Conservation (phyloP, 2,329 filamentous ascomycete species). For the Aspergillus terreus region DNA sequence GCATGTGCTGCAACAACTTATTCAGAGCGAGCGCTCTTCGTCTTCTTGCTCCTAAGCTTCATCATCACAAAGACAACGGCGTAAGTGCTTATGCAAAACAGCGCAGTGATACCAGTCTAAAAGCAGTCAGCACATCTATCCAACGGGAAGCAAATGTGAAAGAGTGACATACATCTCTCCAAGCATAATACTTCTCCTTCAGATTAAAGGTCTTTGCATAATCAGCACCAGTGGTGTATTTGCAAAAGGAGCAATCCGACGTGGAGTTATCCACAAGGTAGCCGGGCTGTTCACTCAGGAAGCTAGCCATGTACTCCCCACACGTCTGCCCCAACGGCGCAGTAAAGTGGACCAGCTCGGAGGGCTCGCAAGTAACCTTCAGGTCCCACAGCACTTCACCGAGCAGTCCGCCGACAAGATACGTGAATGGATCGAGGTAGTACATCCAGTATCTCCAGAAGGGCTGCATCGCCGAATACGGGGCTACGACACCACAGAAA, state of each 20-base stretch:
- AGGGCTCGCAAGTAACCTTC: conserved; percentile 31
- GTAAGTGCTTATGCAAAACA: conserved; percentile 44
- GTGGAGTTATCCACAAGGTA: conserved; percentile 30
- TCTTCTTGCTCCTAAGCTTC: conserved; percentile 48
- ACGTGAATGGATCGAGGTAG: conserved; percentile 43
- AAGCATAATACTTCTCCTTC: conserved; percentile 31
- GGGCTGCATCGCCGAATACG: conserved; percentile 33
- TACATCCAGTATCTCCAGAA: conserved; percentile 46
- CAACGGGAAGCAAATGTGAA: not conserved
- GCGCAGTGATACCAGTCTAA: conserved; percentile 40
- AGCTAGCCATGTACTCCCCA: conserved; percentile 32
- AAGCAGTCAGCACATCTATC: not conserved
- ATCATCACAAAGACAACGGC: conserved; percentile 46
- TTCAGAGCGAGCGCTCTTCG: conserved; percentile 38
- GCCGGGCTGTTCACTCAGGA: conserved; percentile 23
- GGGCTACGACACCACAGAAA: conserved; percentile 40
- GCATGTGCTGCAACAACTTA: not conserved
- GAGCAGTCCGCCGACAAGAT: conserved; percentile 39
- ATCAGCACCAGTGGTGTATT: conserved; percentile 29
- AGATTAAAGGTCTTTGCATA: conserved; percentile 34
- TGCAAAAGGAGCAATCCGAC: conserved; percentile 27
- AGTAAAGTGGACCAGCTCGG: conserved; percentile 29
- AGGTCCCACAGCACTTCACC: conserved; percentile 37
- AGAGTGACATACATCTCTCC: conserved; percentile 33
- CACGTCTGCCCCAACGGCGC: conserved; percentile 28